Base-by-base conservation (phyloP, 2,329 filamentous ascomycete species). In the Fusarium bulbicola region DNA sequence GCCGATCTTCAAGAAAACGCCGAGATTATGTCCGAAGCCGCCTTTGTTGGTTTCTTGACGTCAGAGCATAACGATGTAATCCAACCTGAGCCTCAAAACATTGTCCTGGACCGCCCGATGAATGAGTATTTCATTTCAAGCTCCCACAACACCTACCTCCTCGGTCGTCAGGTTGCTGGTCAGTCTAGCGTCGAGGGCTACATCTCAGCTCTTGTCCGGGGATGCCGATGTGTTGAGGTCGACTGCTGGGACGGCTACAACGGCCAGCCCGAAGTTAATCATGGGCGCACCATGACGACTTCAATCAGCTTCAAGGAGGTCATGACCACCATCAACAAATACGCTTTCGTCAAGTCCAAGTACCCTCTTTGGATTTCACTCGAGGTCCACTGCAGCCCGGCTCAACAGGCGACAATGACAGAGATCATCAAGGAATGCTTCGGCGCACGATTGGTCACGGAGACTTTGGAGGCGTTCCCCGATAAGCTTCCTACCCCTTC, bases 71-170 rank as follows among this genome's bases (percentile, higher is more conserved):
- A 97, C 78, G 86, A 90, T 5, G 87, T 93, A 6, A 87, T 94
- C 46, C 83, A 88, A 34, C 87, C 88, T 46, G 86, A 88, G 68
- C 88, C 89, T n/a, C 82, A 88, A 18, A 84, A 90, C 34, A 90
- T 91, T 62, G 85, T 85, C 11, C 89, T 98, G 61, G 91, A 97
- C 79, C 90, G 93, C 30, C 96, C 96, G 0, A 85, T 98, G 80
- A 97, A 97, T 80, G 95, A 98, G 80, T 99, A 99, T 82, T 98
- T 95, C 85, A 96, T 99, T 74, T 98, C 95, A 3, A 98, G 95
- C 84, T 98, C 96, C 4, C 96, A 99, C 86, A 99, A 99, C 82
- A 99, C 96, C 1, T 99, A 99, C 79, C 91, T 99, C 2, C 87
- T 97, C 9, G 96, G 96, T 20, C 92, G 95, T 60, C 96, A 99